phyloP scores from a whole-genome alignment of 2,329 filamentous ascomycete genomes.

The Epichloe elymi region DNA sequence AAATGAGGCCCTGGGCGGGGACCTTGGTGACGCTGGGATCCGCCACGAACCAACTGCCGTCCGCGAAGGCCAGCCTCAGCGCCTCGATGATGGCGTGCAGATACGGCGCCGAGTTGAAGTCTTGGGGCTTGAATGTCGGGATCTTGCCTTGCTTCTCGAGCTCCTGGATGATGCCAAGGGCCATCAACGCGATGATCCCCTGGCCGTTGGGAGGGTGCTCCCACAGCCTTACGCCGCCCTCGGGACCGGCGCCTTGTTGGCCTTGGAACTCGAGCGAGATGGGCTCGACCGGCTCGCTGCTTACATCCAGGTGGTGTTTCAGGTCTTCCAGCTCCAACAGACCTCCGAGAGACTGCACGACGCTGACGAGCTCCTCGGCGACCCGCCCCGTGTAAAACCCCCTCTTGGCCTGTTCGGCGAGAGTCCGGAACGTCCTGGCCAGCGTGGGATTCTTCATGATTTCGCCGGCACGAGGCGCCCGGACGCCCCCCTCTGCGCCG shows the following conservation, averaged over 20 bases:
- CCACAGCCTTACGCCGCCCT: slow-evolving; percentile 66
- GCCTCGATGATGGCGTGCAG: slow-evolving; percentile 81
- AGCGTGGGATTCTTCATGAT: slow-evolving; percentile 78
- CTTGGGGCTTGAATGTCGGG: slow-evolving; percentile 49
- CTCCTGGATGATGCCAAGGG: slow-evolving; percentile 79
- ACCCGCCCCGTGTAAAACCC: slow-evolving; percentile 85
- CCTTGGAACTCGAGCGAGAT: slow-evolving; percentile 71
- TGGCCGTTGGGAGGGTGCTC: slow-evolving; percentile 96
- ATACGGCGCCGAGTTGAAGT: slow-evolving; percentile 73
- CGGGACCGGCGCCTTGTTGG: slow-evolving; percentile 38
- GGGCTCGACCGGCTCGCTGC: slow-evolving; percentile 70
- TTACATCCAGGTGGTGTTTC: slow-evolving; percentile 51
- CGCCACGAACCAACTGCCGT: slow-evolving; percentile 80
- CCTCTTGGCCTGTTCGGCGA: slow-evolving; percentile 70
- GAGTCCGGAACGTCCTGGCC: slow-evolving; percentile 64
- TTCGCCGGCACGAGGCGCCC: slow-evolving; percentile 68
- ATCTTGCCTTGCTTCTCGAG: slow-evolving; percentile 67
- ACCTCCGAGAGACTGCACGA: slow-evolving; percentile 63
- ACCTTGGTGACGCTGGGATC: slow-evolving; percentile 63
- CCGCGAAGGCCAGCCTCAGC: slow-evolving; percentile 79
- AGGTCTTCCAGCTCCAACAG: slow-evolving; percentile 70
- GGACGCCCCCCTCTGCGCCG: slow-evolving; percentile 52
- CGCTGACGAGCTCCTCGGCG: slow-evolving; percentile 68
- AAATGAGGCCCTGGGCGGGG: slow-evolving; percentile 57
- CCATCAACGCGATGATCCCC: slow-evolving; percentile 89